These are phyloP conservation scores for Metarhizium sp. DNA, from an alignment of 2,329 filamentous ascomycete genomes.

Conservation along the genomic window DNA sequence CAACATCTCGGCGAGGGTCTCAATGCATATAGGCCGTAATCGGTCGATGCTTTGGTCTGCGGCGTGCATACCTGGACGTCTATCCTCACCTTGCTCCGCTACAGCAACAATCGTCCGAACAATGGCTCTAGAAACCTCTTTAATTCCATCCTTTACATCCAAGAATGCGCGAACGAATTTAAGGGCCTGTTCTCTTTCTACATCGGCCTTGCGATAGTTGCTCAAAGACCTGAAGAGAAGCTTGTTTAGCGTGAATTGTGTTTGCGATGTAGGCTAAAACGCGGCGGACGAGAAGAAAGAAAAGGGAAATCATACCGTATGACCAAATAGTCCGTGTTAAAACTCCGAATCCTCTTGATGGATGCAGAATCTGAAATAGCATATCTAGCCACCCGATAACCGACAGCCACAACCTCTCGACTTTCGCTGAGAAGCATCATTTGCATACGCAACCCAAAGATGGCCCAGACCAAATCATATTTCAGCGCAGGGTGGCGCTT, in stretches of 20 bases:
- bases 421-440: slow-evolving; percentile 93
- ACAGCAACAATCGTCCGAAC: slow-evolving; percentile 86
- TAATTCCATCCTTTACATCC: slow-evolving; percentile 86
- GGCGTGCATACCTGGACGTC: slow-evolving; percentile 62
- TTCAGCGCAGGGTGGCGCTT: slow-evolving; percentile 88
- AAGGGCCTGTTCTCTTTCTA: slow-evolving; percentile 91
- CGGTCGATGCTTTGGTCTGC: slow-evolving; percentile 72
- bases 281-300: neutral
- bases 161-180: slow-evolving; percentile 94
- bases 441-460: slow-evolving; percentile 90
- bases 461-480: slow-evolving; percentile 92
- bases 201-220: slow-evolving; percentile 93
- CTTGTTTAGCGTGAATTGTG: neutral
- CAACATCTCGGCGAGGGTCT: slow-evolving; percentile 87
- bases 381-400: slow-evolving; percentile 87
- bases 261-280: neutral
- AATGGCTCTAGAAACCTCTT: slow-evolving; percentile 77
- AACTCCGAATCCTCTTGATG: slow-evolving; percentile 72
- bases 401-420: slow-evolving; percentile 88
- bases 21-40: slow-evolving; percentile 78
- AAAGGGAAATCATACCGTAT: slow-evolving; percentile 36
- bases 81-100: slow-evolving; percentile 79
- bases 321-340: slow-evolving; percentile 89
- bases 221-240: slow-evolving; percentile 58
- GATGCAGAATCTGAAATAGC: slow-evolving; percentile 88